These are phyloP conservation scores for Nidularia pulvinata DNA, from an alignment of 768 basidiomycete genomes.

Conservation along the genomic window DNA sequence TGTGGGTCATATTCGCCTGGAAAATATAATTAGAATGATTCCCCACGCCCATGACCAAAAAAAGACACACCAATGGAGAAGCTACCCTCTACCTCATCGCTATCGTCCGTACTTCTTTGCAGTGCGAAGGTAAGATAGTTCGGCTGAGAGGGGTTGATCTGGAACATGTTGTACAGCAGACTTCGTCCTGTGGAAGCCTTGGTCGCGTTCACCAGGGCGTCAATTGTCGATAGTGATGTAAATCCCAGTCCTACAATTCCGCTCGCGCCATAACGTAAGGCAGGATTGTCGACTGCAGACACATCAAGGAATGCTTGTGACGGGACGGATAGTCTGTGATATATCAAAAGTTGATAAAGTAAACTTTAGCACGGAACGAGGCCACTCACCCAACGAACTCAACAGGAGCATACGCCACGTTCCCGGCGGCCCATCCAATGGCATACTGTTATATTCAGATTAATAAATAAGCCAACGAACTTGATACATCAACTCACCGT, in stretches of 20 bases:
- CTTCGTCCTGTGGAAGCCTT: conserved; percentile 62
- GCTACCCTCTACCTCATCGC: conserved; percentile 59
- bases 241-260: conserved; percentile 83
- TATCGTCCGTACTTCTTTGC: conserved; percentile 53
- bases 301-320: conserved; percentile 75
- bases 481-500: conserved; percentile 43
- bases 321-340: conserved; percentile 55
- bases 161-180: conserved; percentile 77
- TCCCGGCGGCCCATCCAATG: conserved; percentile 76
- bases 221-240: conserved; percentile 72
- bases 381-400: conserved; percentile 67
- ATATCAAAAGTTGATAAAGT: not conserved
- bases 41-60: not conserved
- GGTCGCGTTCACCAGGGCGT: conserved; percentile 56
- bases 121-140: conserved; percentile 84
- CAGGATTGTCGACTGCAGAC: conserved; percentile 66
- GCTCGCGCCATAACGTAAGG: conserved; percentile 65
- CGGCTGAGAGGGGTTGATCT: conserved; percentile 63
- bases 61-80: conserved; percentile 64
- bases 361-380: not conserved
- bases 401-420: conserved; percentile 59
- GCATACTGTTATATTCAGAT: conserved; percentile 60
- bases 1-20: conserved; percentile 66
- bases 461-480: not conserved
- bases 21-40: conserved; percentile 2